Evolutionary conservation across 2,329 filamentous ascomycete species (phyloP), one percentile per base, ranked within the genome.

Genomic region (Cladosporium austrohemisphaericum): DNA sequence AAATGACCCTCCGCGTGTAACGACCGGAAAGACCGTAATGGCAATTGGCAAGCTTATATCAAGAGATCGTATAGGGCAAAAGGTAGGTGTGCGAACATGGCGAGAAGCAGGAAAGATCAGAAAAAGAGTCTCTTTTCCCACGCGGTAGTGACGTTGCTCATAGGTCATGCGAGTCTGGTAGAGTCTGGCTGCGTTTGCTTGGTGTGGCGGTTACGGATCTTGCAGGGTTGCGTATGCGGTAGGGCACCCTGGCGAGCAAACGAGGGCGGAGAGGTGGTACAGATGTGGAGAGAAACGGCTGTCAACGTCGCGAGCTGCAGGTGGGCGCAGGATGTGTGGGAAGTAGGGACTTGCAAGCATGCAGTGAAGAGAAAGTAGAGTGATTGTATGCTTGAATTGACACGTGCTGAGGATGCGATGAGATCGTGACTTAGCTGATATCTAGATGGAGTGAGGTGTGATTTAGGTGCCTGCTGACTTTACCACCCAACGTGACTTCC

Each of bases 251-350:
- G 43, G 19, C 19, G 8, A 38, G 44, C 44, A 47, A 47, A 47
- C 44, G 33, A 47, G 23, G 14, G 33, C 11, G 25, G 31, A 19
- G 25, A 37, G 20, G 44, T 47, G 3, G 44, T 47, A 38, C 44
- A 23, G 43, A 38, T 29, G 37, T 50, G 47, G 47, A 50, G 47
- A 29, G 19, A 20, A 50, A 50, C 38, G 47, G 47, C 47, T 50
- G 47, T 50, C 47, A 50, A 43, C 38, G 47, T 43, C 23, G 40
- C 23, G 20, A 14, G 28, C 47, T 50, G 47, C 47, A 43, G 33
- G 44, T 38, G n/a, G 44, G 44, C 33, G 33, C 18, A 20, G 25
- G 28, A 14, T 25, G 11, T 20, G 25, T 47, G 33, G 18, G 33
- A 18, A 37, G 16, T 31, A 23, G 25, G 44, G 44, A 29, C 14